Evolutionary conservation across 176 grass and related monocot genomes (phyloP).

Genomic region (Zea luxurians): DNA sequence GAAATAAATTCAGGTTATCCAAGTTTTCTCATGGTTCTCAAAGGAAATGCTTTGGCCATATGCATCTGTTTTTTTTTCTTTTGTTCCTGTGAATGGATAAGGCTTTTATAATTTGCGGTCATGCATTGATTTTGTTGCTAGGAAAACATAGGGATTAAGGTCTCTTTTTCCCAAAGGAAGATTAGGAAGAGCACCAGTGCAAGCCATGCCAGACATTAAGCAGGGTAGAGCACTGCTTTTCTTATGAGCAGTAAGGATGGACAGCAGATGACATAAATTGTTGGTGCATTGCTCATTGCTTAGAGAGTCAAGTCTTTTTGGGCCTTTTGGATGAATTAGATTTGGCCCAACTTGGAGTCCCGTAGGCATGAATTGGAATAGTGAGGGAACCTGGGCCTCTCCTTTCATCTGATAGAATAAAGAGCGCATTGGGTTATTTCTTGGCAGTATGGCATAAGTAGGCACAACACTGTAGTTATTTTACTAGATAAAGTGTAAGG

Average conservation of each 20-base stretch:
- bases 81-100: not conserved
- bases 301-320: not conserved
- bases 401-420: not conserved
- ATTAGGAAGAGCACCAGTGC: not conserved
- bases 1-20: not conserved
- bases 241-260: not conserved
- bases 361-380: not conserved
- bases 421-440: not conserved
- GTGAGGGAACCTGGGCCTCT: not conserved
- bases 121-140: not conserved
- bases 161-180: not conserved
- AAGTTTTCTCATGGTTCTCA: not conserved
- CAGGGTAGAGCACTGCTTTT: slow-evolving; percentile 8
- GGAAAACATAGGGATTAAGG: not conserved
- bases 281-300: slow-evolving; percentile 5
- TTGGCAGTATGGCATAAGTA: not conserved
- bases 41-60: not conserved
- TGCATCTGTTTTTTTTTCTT: not conserved
- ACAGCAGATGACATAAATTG: slow-evolving; percentile 5
- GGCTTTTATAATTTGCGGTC: not conserved
- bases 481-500: not conserved
- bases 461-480: not conserved
- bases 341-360: slow-evolving; percentile 12
- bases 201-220: not conserved
- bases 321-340: slow-evolving; percentile 12